Conservation (phyloP, 805 yeast species). For the Ogataea zsoltii region DNA sequence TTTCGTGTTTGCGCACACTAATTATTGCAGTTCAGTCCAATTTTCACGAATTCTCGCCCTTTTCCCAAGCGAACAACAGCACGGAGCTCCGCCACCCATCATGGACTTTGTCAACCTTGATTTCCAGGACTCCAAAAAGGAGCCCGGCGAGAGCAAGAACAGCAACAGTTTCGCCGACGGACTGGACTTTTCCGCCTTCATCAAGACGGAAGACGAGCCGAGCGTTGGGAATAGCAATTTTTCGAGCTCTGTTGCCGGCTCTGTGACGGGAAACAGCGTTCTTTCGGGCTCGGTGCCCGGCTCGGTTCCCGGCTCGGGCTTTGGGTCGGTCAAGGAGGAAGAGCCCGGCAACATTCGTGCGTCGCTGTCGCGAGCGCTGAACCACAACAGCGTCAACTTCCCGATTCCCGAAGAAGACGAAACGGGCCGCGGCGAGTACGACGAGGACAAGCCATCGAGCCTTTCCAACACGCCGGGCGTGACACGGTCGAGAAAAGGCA, state of each 20-base stretch:
- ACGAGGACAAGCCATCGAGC: conserved; percentile 9
- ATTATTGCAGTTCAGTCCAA: too few relatives aligned
- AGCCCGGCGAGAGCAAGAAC: background rate
- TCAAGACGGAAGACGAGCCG: conserved; percentile 1
- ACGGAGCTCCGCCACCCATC: background rate
- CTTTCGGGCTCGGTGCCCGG: too few relatives aligned
- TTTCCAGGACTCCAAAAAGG: conserved; percentile 3
- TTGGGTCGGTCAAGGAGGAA: conserved; percentile 5
- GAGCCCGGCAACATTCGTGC: conserved; percentile 19
- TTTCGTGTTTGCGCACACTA: too few relatives aligned
- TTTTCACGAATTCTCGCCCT: too few relatives aligned
- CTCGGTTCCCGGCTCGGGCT: background rate
- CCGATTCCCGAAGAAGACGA: conserved; percentile 22
- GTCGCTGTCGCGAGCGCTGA: conserved; percentile 23
- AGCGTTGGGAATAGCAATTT: background rate
- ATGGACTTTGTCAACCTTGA: conserved; percentile 20
- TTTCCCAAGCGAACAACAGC: too few relatives aligned
- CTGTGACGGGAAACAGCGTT: too few relatives aligned
- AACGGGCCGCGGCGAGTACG: conserved; percentile 6
- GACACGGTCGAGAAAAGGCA: conserved; percentile 20
- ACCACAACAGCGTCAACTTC: conserved; percentile 12
- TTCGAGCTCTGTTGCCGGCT: too few relatives aligned
- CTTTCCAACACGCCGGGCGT: conserved; percentile 6
- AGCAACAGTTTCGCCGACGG: background rate
- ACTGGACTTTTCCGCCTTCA: conserved; percentile 10